Base-by-base conservation (phyloP, 1,139 yeast species). In the Geotrichum candidum region DNA sequence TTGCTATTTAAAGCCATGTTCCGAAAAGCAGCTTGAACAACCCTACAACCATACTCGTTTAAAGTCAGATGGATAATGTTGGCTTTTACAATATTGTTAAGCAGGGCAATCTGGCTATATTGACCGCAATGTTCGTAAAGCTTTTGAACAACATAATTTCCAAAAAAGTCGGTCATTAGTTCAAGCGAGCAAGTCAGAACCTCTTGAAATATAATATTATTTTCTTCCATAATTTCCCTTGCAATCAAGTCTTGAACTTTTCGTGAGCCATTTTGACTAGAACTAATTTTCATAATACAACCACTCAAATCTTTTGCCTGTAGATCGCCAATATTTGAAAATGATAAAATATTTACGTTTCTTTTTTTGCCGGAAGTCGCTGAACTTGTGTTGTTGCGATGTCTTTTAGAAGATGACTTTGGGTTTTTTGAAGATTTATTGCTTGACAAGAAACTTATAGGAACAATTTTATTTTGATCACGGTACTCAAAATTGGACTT, bases 111-210 rank as follows among this genome's bases (percentile, higher is more conserved):
- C 33, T 55, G 50, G 31, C 48, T 52, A 15, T 55, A 23, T 18
- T 22, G 31, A 48, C 53, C 29, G 18, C 58, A 51, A 29, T 55
- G 46, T 25, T 55, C 58, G 35, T 46, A 55, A 18, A 46, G 50
- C 18, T 55, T 55, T 48, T 55, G 58, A 48, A 55, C 46, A 41
- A 55, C 50, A 33, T 55, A 55, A 41, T 55, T 55, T 18, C 58
- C 58, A 55, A 55, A 55, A n/a, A 55, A 41, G 35, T 55, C 45
- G 9, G 58, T 55, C 53, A 55, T 55, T 22, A 55, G 46, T 52
- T 55, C 53, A n/a, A 48, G 18, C 5, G 58, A 29, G 23, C 38
- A 38, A 9, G 52, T 23, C 11, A 29, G 15, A 13, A 55, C 15
- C 25, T 46, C 58, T 48, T 55, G 29, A 31, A 55, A 55, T n/a